phyloP scores from a whole-genome alignment of 257 asterid genomes.

The Solanum chmielewskii region DNA sequence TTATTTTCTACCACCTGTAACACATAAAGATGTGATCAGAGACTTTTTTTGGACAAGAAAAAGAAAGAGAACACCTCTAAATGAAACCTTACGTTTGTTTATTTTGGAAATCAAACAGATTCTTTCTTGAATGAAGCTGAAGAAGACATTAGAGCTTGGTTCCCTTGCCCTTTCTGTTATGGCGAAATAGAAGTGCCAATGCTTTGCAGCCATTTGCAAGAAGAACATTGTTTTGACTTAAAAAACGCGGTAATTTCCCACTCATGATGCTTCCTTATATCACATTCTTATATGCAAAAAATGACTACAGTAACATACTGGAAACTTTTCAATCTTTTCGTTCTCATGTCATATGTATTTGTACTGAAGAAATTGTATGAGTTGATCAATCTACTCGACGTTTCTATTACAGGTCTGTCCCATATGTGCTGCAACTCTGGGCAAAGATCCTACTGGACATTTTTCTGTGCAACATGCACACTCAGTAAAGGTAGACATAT shows the following conservation, averaged over 20 bases:
- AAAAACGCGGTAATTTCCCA: conserved; percentile 42
- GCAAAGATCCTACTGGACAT: conserved; percentile 55
- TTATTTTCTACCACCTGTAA: background rate
- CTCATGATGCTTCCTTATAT: background rate
- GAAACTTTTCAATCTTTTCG: background rate
- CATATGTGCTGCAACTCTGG: conserved; percentile 74
- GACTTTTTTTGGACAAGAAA: background rate
- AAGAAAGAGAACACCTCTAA: background rate
- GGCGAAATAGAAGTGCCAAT: conserved; percentile 56
- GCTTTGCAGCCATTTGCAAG: conserved; percentile 64
- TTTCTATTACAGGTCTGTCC: conserved; percentile 61
- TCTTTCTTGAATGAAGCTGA: conserved; percentile 22
- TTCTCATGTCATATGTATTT: background rate
- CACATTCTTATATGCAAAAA: background rate
- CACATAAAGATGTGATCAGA: background rate
- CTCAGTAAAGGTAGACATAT: conserved; percentile 48
- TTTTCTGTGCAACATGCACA: conserved; percentile 60
- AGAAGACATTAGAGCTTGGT: conserved; percentile 64
- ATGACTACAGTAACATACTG: background rate
- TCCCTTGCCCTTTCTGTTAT: conserved; percentile 84
- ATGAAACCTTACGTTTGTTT: background rate
- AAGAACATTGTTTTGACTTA: conserved; percentile 68
- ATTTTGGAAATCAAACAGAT: conserved; percentile 12
- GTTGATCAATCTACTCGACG: background rate
- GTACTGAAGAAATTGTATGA: background rate